phyloP scores from a whole-genome alignment of 129 eudicot genomes.

The Pittosporum tobira region DNA sequence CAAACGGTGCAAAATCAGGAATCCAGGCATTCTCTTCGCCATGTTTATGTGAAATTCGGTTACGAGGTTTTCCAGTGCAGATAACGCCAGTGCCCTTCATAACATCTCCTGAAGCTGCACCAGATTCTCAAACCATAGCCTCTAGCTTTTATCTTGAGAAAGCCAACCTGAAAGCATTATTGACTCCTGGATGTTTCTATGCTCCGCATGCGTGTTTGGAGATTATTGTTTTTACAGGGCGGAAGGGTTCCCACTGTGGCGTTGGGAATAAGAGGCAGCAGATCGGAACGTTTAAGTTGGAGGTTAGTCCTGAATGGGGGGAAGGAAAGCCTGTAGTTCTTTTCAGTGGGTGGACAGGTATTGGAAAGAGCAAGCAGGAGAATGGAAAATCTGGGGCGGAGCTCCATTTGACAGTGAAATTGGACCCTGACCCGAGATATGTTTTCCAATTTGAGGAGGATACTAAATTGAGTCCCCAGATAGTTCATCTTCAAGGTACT shows the following conservation, averaged over 20 bases:
- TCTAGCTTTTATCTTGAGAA: constrained; percentile 86
- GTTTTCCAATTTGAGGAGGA: constrained; percentile 86
- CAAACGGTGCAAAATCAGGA: constrained; percentile 33
- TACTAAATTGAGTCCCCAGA: constrained; percentile 74
- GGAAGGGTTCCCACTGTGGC: constrained; percentile 73
- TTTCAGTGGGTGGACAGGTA: constrained; percentile 79
- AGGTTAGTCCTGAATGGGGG: constrained; percentile 77
- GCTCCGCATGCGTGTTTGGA: constrained; percentile 66
- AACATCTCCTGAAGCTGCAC: constrained; percentile 66
- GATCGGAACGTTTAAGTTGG: constrained; percentile 63
- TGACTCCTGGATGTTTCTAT: constrained; percentile 69
- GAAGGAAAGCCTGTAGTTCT: constrained; percentile 71
- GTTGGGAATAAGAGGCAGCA: constrained; percentile 68
- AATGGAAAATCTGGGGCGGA: constrained; percentile 56
- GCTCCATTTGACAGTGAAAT: constrained; percentile 66
- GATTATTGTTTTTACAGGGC: constrained; percentile 57
- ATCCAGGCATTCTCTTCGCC: constrained; percentile 42
- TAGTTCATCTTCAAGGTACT: constrained; percentile 86
- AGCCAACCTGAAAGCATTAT: constrained; percentile 60
- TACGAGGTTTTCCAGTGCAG: constrained; percentile 85
- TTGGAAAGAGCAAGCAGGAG: constrained; percentile 64
- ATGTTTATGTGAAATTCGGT: constrained; percentile 73
- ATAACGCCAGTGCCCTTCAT: constrained; percentile 55
- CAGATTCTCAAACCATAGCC: constrained; percentile 50
- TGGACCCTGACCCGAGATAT: constrained; percentile 92